A percentile compares a stretch with the other conserved stretches of the same genome.
phyloP scores from a whole-genome alignment of 805 yeast species.

The Candida krabiensis region DNA sequence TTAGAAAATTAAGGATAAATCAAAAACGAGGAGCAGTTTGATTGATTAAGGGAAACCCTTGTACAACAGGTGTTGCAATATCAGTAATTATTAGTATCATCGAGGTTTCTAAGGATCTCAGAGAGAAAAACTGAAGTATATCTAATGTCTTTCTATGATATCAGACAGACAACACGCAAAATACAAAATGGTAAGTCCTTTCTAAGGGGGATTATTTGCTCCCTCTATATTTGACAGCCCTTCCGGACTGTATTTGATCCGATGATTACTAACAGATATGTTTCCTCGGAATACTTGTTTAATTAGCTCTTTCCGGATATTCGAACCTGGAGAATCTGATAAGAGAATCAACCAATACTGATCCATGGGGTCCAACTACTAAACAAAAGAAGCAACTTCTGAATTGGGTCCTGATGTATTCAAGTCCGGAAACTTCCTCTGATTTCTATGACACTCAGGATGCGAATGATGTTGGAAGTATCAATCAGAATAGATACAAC shows the following conservation, averaged over 20 bases:
- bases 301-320: conserved; percentile 31
- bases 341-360: conserved; percentile 49
- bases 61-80: too few relatives aligned
- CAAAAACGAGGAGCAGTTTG: too few relatives aligned
- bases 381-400: conserved; percentile 37
- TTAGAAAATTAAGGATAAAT: too few relatives aligned
- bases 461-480: conserved; percentile 1
- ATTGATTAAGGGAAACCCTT: too few relatives aligned
- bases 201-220: neutral
- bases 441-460: conserved; percentile 13
- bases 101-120: too few relatives aligned
- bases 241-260: too few relatives aligned
- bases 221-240: too few relatives aligned
- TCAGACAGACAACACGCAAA: conserved; percentile 34
- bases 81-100: too few relatives aligned
- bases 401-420: conserved; percentile 20
- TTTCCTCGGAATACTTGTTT: too few relatives aligned
- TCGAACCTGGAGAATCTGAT: conserved; percentile 33
- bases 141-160: conserved; percentile 26
- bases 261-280: conserved; percentile 9
- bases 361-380: conserved; percentile 53
- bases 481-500: conserved; percentile 4
- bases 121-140: too few relatives aligned
- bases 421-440: conserved; percentile 12
- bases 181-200: conserved; percentile 33